These are phyloP conservation scores for Microdochium paspali DNA, from an alignment of 2,329 filamentous ascomycete genomes.

Conservation along the genomic window DNA sequence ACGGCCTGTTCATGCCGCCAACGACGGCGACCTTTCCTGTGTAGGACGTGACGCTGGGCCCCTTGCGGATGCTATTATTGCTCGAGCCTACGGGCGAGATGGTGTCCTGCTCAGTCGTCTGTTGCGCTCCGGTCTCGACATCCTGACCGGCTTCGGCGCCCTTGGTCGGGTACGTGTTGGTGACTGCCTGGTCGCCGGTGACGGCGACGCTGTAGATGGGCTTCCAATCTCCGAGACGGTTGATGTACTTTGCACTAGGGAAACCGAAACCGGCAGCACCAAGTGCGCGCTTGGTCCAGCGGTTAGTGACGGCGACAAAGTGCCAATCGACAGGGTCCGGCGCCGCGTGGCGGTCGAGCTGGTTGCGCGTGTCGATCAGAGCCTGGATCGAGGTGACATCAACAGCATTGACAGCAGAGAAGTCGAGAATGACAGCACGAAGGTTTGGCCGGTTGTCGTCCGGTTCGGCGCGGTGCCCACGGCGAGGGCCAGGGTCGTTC, in stretches of 20 bases:
- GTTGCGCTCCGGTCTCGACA: constrained; percentile 9
- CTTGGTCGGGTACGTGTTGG: constrained; percentile 4
- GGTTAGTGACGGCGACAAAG: constrained; percentile 41
- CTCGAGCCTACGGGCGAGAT: constrained; percentile 6
- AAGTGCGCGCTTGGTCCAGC: constrained; percentile 47
- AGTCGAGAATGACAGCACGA: constrained; percentile 47
- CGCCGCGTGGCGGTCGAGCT: constrained; percentile 39
- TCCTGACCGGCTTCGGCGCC: constrained; percentile 2
- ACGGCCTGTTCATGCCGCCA: constrained; percentile 38
- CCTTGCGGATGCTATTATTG: constrained; percentile 9
- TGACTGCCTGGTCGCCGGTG: constrained; percentile 1
- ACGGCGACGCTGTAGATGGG: constrained; percentile 16
- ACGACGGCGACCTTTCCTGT: constrained; percentile 25
- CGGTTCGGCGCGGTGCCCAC: constrained; percentile 7
- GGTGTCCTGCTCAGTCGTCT: constrained; percentile 4
- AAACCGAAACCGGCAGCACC: constrained; percentile 43
- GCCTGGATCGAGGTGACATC: constrained; percentile 46
- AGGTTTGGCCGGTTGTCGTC: constrained; percentile 24
- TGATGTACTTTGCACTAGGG: constrained; percentile 6
- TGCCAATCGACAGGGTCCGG: constrained; percentile 37
- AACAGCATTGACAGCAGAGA: constrained; percentile 43
- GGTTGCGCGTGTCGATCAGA: constrained; percentile 43
- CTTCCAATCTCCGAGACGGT: constrained; percentile 7
- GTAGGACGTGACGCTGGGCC: constrained; percentile 17
- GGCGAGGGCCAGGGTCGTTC: constrained; percentile 25